These are phyloP conservation scores for Anaeromyces robustus DNA, from an alignment of 192 early-diverging fungal genomes.

Conservation along the genomic window DNA sequence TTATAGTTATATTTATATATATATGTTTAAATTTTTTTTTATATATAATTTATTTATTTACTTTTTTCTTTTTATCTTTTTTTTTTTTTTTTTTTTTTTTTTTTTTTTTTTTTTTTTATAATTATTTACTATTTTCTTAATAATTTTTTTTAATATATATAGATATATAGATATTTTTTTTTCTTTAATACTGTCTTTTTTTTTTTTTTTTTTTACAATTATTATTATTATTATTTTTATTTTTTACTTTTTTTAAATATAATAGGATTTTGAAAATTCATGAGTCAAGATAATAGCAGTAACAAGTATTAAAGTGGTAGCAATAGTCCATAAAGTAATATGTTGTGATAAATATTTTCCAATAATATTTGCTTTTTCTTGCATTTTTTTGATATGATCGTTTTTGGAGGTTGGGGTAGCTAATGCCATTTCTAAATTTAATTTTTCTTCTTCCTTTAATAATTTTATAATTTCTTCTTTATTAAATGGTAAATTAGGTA, in stretches of 20 bases:
- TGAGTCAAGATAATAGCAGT: background rate
- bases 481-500: background rate
- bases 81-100: too few relatives aligned
- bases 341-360: background rate
- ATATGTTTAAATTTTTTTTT: too few relatives aligned
- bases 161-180: too few relatives aligned
- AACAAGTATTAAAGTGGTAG: background rate
- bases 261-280: background rate
- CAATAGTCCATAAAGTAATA: background rate
- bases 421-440: background rate
- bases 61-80: too few relatives aligned
- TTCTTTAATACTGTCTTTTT: too few relatives aligned
- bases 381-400: background rate
- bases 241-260: background rate
- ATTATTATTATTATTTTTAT: too few relatives aligned
- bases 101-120: too few relatives aligned
- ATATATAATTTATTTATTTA: too few relatives aligned
- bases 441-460: background rate
- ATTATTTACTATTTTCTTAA: too few relatives aligned
- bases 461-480: background rate
- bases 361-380: background rate
- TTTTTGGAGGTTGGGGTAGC: background rate
- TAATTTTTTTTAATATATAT: too few relatives aligned
- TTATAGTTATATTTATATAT: too few relatives aligned
- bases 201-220: background rate